Base-by-base conservation (phyloP, 2,329 filamentous ascomycete species). In the Aureobasidium sp. region DNA sequence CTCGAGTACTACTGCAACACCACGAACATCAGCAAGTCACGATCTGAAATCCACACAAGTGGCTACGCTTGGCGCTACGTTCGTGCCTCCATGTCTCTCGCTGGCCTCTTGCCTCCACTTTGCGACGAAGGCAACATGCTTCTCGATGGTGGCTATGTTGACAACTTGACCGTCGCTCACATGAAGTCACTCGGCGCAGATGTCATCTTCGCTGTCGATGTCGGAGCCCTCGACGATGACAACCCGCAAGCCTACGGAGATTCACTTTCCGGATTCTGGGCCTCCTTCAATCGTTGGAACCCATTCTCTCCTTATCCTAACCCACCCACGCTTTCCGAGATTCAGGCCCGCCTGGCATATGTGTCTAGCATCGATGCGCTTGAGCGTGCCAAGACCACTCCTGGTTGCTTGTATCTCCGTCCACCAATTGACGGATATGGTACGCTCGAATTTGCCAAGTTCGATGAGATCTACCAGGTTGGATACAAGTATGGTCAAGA, bases 1-100 rank as follows among this genome's bases (percentile, higher is more conserved):
- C 82, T 99, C 11, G 91, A 96, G 67, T 99, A 90, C 72, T 99
- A 99, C 76, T 99, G 95, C 81, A 99, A 99, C 75, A 97, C 94
- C 0, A 99, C 95, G 38, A 99, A 97, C 73, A 97, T 99, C 75
- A 95, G 89, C 77, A 95, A 95, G 73, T 94, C 89, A 63, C 84
- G 93, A 21, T 85, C 85, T 3, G 94, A 99, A 71, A 92, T 95
- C 65, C 94, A 99, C 74, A 96, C 91, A 0, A 94, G 89, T 63
- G 94, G 94, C 15, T 99, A 99, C 69, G 93, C 94, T 0, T 99
- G 94, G 94, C 84, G 95, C 43, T 99, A 99, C 69, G 89, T 99
- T 25, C 84, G 94, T 47, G 94, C 94, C 0, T 96, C 91, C 11
- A 99, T 99, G 94, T 95, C 92, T 1, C 81, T 99, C 4, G 94